Evolutionary conservation across 192 early-diverging fungal genomes (phyloP).

Genomic region (Physocladia obscura): DNA sequence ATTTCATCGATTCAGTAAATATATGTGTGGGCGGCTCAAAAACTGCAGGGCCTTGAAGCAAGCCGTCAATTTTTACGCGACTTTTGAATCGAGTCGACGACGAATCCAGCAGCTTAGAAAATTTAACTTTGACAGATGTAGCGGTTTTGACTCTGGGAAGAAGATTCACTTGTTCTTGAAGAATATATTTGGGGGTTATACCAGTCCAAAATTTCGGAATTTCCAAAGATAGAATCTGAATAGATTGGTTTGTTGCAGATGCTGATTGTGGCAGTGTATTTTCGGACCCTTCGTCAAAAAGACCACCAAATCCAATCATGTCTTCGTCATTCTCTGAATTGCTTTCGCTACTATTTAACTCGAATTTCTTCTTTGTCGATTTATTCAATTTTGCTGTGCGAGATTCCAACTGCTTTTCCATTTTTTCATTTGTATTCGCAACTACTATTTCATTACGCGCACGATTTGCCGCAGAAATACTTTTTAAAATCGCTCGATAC

Average conservation of each 20-base stretch:
- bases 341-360: background rate
- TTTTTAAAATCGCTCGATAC: background rate
- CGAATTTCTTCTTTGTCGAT: background rate
- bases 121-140: slow-evolving; percentile 14
- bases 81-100: background rate
- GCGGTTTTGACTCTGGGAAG: background rate
- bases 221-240: slow-evolving; percentile 2
- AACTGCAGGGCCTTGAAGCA: background rate
- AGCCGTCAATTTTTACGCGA: slow-evolving; percentile 1
- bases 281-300: slow-evolving; percentile 13
- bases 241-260: background rate
- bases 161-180: slow-evolving; percentile 23
- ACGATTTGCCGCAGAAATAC: too few relatives aligned
- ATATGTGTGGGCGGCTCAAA: background rate
- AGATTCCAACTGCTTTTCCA: background rate
- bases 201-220: slow-evolving; percentile 36
- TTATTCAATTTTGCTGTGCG: background rate
- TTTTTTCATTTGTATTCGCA: background rate
- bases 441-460: background rate
- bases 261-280: background rate
- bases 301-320: slow-evolving; percentile 7
- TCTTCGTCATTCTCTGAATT: slow-evolving; percentile 22
- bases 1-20: slow-evolving; percentile 7
- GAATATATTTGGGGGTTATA: slow-evolving; percentile 22
- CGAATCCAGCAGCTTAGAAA: background rate